phyloP scores from a whole-genome alignment of 1,284 basidiomycete species.

The Malassezia furfur region DNA sequence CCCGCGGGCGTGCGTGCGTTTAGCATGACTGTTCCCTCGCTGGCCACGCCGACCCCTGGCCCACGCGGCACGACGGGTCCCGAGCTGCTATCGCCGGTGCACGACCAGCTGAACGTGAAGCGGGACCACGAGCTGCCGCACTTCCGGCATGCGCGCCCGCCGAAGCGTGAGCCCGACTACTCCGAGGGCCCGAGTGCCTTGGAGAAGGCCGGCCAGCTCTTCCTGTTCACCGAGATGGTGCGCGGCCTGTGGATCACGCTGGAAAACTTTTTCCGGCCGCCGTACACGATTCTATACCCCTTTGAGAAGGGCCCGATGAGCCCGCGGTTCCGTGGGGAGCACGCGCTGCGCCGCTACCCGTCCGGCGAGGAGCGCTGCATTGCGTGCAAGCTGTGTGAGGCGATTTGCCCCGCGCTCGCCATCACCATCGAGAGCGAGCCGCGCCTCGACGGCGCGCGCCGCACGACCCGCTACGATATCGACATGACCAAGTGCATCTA shows the following conservation, averaged over 20 bases:
- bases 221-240: constrained; percentile 98
- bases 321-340: constrained; percentile 96
- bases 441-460: constrained; percentile 83
- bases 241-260: constrained; percentile 99
- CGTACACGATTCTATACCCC: constrained; percentile 80
- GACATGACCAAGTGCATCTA: constrained; percentile 63
- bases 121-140: constrained; percentile 5
- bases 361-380: constrained; percentile 99
- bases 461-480: constrained; percentile 96
- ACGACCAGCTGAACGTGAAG: constrained; percentile 13
- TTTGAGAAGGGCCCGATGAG: constrained; percentile 90
- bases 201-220: constrained; percentile 89
- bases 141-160: constrained; percentile 10
- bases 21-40: constrained; percentile 1
- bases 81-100: constrained; percentile 11
- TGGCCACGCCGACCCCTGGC: constrained; percentile 2
- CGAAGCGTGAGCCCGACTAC: constrained; percentile 44
- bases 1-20: constrained; percentile 4
- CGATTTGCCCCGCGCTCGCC: constrained; percentile 97
- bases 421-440: constrained; percentile 99
- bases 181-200: constrained; percentile 57
- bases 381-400: constrained; percentile 97
- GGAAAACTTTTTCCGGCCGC: constrained; percentile 92
- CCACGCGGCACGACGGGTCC: constrained; percentile 11
- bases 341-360: constrained; percentile 93